Evolutionary conservation across 2,329 filamentous ascomycete genomes (phyloP).

Genomic region (Fusarium anguioides): DNA sequence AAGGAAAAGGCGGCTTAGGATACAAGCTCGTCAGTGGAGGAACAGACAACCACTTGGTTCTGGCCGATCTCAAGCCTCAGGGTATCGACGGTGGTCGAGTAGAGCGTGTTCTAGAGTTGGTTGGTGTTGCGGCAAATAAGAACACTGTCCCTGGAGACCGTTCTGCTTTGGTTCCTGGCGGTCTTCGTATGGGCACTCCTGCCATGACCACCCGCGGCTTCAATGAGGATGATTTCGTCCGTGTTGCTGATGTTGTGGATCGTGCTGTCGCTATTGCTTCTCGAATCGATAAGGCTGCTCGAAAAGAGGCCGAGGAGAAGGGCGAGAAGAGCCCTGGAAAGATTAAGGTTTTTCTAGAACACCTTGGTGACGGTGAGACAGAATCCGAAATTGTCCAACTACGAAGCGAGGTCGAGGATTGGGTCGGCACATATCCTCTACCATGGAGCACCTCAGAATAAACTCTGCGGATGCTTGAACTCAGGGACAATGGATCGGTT

Average conservation of each 20-base stretch:
- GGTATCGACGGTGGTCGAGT: constrained; percentile 89
- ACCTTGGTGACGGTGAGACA: constrained; percentile 73
- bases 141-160: constrained; percentile 97
- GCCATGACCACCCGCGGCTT: constrained; percentile 99
- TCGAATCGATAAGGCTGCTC: constrained; percentile 78
- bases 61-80: constrained; percentile 91
- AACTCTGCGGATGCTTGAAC: background rate
- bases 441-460: constrained; percentile 68
- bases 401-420: constrained; percentile 79
- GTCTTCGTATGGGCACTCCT: constrained; percentile 92
- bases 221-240: constrained; percentile 84
- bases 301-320: constrained; percentile 74
- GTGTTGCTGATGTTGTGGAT: constrained; percentile 87
- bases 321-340: constrained; percentile 73
- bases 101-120: constrained; percentile 89
- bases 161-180: constrained; percentile 91
- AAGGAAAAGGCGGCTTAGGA: constrained; percentile 80
- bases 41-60: constrained; percentile 96
- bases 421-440: constrained; percentile 79
- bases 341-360: constrained; percentile 75
- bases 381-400: constrained; percentile 79
- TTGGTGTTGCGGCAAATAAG: constrained; percentile 98
- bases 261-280: constrained; percentile 83
- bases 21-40: constrained; percentile 94
- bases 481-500: background rate